Conservation (phyloP, 2,329 filamentous ascomycete genomes). For the Claviceps capensis region DNA sequence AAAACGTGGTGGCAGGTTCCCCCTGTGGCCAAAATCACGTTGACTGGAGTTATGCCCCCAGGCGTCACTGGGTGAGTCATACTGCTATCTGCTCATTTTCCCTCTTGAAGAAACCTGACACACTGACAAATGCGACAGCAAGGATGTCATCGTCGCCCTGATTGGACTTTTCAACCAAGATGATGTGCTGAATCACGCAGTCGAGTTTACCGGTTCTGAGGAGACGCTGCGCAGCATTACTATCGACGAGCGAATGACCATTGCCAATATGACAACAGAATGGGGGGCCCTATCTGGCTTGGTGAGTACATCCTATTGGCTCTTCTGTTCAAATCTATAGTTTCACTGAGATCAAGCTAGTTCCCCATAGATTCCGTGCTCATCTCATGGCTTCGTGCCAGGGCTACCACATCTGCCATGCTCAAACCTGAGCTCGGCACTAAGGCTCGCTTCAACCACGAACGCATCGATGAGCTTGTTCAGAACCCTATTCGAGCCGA, state of each 20-base stretch:
- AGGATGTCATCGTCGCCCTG: slow-evolving; percentile 85
- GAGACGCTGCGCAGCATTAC: slow-evolving; percentile 61
- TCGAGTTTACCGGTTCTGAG: slow-evolving; percentile 75
- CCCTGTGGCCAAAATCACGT: slow-evolving; percentile 64
- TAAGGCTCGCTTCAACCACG: slow-evolving; percentile 54
- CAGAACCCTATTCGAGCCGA: slow-evolving; percentile 56
- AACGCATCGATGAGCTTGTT: slow-evolving; percentile 58
- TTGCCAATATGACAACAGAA: slow-evolving; percentile 71
- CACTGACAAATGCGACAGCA: slow-evolving; percentile 22
- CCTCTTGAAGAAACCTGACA: not conserved
- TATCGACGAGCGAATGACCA: slow-evolving; percentile 60
- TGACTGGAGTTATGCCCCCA: slow-evolving; percentile 59
- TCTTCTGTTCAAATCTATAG: not conserved
- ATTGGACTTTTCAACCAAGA: slow-evolving; percentile 79
- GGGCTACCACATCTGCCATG: slow-evolving; percentile 60
- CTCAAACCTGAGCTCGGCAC: slow-evolving; percentile 25
- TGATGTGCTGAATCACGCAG: slow-evolving; percentile 79
- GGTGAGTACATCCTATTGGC: not conserved
- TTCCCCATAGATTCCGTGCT: slow-evolving; percentile 72
- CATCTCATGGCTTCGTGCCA: slow-evolving; percentile 59
- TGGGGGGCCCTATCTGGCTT: slow-evolving; percentile 51
- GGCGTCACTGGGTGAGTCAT: slow-evolving; percentile 39
- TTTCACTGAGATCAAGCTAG: not conserved
- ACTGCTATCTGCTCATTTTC: not conserved
- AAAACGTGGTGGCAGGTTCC: slow-evolving; percentile 83